Conservation (phyloP, 2,329 filamentous ascomycete species). For the Alternaria burnsii region DNA sequence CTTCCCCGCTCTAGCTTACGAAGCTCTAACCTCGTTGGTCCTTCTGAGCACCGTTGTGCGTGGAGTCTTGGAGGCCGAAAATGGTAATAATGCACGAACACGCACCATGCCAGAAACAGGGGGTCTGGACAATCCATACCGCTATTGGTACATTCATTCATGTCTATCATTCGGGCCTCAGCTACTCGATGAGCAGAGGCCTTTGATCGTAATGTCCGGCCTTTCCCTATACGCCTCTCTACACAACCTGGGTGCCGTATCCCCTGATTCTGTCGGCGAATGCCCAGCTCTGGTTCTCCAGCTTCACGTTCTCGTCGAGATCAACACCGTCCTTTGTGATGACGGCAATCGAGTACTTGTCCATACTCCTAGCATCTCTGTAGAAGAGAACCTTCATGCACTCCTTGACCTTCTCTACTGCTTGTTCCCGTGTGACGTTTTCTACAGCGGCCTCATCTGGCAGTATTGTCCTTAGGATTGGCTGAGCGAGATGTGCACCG, state of each 20-base stretch:
- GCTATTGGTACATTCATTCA: constrained; percentile 45
- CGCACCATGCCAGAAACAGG: not conserved
- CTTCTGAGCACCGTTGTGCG: constrained; percentile 2
- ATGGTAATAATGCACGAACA: not conserved
- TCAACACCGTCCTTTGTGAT: constrained; percentile 88
- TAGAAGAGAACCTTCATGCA: constrained; percentile 99
- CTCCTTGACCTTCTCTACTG: constrained; percentile 82
- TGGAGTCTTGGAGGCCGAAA: not conserved
- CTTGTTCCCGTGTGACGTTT: constrained; percentile 77
- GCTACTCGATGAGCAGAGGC: constrained; percentile 10
- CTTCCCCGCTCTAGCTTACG: constrained; percentile 26
- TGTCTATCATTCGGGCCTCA: constrained; percentile 43
- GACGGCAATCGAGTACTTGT: constrained; percentile 89
- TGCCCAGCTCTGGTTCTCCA: constrained; percentile 97
- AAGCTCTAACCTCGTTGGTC: constrained; percentile 2
- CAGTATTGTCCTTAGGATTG: constrained; percentile 83
- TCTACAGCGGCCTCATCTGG: constrained; percentile 83
- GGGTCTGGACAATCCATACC: constrained; percentile 18
- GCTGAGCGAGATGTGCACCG: constrained; percentile 90
- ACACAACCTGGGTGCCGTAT: constrained; percentile 80
- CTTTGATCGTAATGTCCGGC: constrained; percentile 6
- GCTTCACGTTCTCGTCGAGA: constrained; percentile 81
- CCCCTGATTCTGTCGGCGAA: constrained; percentile 95
- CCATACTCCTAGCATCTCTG: constrained; percentile 90
- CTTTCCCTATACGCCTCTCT: constrained; percentile 6